phyloP scores from a whole-genome alignment of 225 moss, liverwort and hornwort genomes.

The Rhytidiadelphus loreus region DNA sequence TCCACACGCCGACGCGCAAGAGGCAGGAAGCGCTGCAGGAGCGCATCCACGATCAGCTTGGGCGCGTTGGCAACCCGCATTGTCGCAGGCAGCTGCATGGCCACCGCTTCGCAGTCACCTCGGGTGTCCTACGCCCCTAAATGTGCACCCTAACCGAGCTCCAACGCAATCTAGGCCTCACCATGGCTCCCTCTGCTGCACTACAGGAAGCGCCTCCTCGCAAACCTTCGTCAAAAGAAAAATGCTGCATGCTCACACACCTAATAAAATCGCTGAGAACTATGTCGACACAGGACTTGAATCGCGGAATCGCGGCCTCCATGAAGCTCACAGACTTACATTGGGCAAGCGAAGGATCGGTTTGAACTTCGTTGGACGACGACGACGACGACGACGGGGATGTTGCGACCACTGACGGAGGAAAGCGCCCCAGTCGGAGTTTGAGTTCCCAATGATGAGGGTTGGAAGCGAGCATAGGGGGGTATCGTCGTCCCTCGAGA shows the following conservation, averaged over 20 bases:
- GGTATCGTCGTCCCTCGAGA: no score
- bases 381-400: neutral
- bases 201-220: neutral
- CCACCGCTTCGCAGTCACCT: neutral
- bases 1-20: slow-evolving; percentile 93
- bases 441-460: neutral
- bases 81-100: slow-evolving; percentile 5
- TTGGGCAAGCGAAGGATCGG: neutral
- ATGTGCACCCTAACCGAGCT: slow-evolving; percentile 2
- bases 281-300: neutral
- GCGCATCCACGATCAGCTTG: slow-evolving; percentile 95
- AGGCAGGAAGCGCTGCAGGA: slow-evolving; percentile 91
- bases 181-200: neutral
- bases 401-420: neutral
- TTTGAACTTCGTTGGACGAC: neutral
- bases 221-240: neutral
- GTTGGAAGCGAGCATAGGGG: neutral
- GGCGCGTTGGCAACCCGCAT: slow-evolving; percentile 91
- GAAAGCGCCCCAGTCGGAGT: no score
- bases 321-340: neutral
- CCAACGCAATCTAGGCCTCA: slow-evolving; percentile 2
- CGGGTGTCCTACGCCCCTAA: neutral
- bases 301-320: neutral
- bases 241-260: neutral
- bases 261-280: neutral